A percentile compares a stretch with the other conserved stretches of the same genome.
These are phyloP conservation scores for Boeremia exigua DNA, from an alignment of 2,329 filamentous ascomycete species.

Conservation along the genomic window DNA sequence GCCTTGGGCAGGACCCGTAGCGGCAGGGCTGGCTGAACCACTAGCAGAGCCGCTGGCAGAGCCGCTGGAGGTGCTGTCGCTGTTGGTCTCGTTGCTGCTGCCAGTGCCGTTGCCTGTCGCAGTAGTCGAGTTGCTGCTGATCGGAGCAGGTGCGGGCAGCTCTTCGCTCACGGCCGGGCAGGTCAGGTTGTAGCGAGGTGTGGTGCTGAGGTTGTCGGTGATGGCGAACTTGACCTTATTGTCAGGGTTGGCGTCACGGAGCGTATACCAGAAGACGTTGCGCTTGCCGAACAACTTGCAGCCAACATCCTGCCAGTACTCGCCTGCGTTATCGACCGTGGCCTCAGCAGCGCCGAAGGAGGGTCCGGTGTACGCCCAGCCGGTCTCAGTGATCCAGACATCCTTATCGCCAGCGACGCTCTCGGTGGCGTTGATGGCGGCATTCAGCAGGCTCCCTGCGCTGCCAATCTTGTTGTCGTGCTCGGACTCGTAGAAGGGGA, in stretches of 20 bases:
- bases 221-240: constrained; percentile 66
- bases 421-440: constrained; percentile 38
- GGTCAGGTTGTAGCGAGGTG: constrained; percentile 60
- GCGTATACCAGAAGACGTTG: constrained; percentile 47
- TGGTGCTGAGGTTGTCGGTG: constrained; percentile 60
- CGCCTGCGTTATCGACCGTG: constrained; percentile 37
- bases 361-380: constrained; percentile 44
- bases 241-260: constrained; percentile 57
- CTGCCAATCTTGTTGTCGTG: constrained; percentile 45
- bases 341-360: constrained; percentile 37
- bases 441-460: constrained; percentile 48
- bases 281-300: constrained; percentile 42
- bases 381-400: constrained; percentile 50
- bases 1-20: constrained; percentile 3
- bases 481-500: constrained; percentile 48
- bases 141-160: constrained; percentile 20
- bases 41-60: constrained; percentile 7
- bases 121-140: constrained; percentile 23
- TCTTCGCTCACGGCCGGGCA: constrained; percentile 48
- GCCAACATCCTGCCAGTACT: constrained; percentile 44
- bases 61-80: background rate
- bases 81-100: constrained; percentile 17
- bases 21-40: constrained; percentile 2
- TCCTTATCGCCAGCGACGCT: constrained; percentile 40
- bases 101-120: constrained; percentile 18